These are phyloP conservation scores for Butyriboletus loyo DNA, from an alignment of 768 basidiomycete genomes.

Conservation along the genomic window DNA sequence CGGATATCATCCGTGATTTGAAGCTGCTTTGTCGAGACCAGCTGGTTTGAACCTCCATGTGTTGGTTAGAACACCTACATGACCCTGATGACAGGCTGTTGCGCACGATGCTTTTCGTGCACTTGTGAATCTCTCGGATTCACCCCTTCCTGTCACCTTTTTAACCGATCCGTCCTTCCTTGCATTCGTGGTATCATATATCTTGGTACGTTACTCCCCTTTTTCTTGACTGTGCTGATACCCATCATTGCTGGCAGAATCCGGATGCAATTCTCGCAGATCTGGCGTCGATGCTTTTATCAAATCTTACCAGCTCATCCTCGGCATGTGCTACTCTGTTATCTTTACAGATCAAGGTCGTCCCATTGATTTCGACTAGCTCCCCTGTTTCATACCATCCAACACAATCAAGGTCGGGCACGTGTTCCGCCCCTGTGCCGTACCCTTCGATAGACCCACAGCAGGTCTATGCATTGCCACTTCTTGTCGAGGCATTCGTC, in stretches of 20 bases:
- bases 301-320: slow-evolving; percentile 84
- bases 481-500: slow-evolving; percentile 88
- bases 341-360: slow-evolving; percentile 61
- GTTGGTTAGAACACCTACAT: slow-evolving; percentile 12
- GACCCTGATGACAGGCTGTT: slow-evolving; percentile 52
- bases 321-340: slow-evolving; percentile 63
- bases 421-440: slow-evolving; percentile 69
- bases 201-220: slow-evolving; percentile 59
- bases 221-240: slow-evolving; percentile 4
- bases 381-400: slow-evolving; percentile 63
- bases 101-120: slow-evolving; percentile 96
- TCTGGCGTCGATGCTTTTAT: slow-evolving; percentile 94
- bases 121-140: slow-evolving; percentile 90
- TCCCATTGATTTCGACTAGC: slow-evolving; percentile 39
- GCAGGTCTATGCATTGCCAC: slow-evolving; percentile 64
- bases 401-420: slow-evolving; percentile 76
- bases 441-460: slow-evolving; percentile 55
- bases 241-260: slow-evolving; percentile 49
- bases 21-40: slow-evolving; percentile 88
- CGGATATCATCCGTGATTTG: slow-evolving; percentile 70
- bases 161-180: slow-evolving; percentile 75
- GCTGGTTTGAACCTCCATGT: slow-evolving; percentile 49
- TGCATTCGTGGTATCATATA: slow-evolving; percentile 82
- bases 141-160: slow-evolving; percentile 58
- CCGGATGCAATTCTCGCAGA: slow-evolving; percentile 90